A percentile compares a stretch with the other conserved stretches of the same genome.
Conservation (phyloP, 1,139 yeast genomes). For the Pichia cactophila region DNA sequence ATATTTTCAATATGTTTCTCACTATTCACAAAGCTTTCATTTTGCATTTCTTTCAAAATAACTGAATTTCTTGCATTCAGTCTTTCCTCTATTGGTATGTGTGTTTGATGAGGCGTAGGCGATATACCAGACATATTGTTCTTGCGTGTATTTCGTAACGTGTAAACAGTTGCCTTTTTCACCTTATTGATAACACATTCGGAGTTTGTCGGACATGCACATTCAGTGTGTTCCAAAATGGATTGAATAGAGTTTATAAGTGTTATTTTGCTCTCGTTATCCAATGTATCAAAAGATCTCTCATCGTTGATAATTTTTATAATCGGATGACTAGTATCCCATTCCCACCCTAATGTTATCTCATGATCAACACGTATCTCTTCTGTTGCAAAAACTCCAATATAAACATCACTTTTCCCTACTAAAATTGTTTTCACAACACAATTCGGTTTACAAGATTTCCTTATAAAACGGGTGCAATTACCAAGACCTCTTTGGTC, state of each 20-base stretch:
- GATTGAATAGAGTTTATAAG: slow-evolving; percentile 56
- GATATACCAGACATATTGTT: slow-evolving; percentile 19
- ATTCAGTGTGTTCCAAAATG: slow-evolving; percentile 59
- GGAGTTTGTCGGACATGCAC: slow-evolving; percentile 47
- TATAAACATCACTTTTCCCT: slow-evolving; percentile 37
- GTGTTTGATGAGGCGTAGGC: slow-evolving; percentile 26
- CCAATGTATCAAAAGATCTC: slow-evolving; percentile 40
- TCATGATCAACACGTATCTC: slow-evolving; percentile 58
- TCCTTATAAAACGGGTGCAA: slow-evolving; percentile 64
- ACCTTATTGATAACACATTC: slow-evolving; percentile 55
- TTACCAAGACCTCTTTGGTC: slow-evolving; percentile 82
- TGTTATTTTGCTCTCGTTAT: slow-evolving; percentile 43
- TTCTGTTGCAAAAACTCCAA: slow-evolving; percentile 51
- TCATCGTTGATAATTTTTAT: slow-evolving; percentile 38
- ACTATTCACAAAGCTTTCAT: not conserved
- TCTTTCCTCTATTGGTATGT: slow-evolving; percentile 23
- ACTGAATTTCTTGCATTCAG: slow-evolving; percentile 16
- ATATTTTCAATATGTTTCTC: not conserved
- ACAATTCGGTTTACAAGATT: slow-evolving; percentile 75
- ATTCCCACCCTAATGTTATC: slow-evolving; percentile 76
- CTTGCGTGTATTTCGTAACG: slow-evolving; percentile 52
- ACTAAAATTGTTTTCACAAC: slow-evolving; percentile 48
- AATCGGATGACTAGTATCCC: slow-evolving; percentile 79
- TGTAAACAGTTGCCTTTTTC: slow-evolving; percentile 52
- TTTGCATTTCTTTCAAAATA: slow-evolving; percentile 8